A percentile compares a stretch with the other conserved stretches of the same genome.
phyloP scores from a whole-genome alignment of 1,284 basidiomycete genomes.

The Ganoderma sinense region DNA sequence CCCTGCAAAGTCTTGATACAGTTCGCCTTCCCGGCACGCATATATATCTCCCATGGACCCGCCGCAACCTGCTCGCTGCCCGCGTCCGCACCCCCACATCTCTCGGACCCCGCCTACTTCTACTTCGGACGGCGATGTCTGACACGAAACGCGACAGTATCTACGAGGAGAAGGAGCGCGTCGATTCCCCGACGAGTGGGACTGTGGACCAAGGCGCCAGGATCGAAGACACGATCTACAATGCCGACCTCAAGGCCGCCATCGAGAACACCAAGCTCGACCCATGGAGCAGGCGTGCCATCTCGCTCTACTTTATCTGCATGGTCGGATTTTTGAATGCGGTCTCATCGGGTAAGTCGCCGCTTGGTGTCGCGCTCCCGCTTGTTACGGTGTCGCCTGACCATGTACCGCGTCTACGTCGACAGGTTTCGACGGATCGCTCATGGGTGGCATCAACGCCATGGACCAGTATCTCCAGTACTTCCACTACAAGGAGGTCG shows the following conservation, averaged over 20 bases:
- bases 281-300: conserved; percentile 16
- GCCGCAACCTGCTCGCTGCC: background rate
- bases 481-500: conserved; percentile 15
- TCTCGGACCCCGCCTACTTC: background rate
- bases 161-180: conserved; percentile 1
- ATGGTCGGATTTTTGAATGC: conserved; percentile 23
- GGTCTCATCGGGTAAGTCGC: conserved; percentile 12
- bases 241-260: conserved; percentile 19
- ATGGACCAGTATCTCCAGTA: conserved; percentile 20
- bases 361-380: no score
- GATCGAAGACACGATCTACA: conserved; percentile 20
- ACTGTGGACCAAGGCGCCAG: background rate
- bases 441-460: conserved; percentile 24
- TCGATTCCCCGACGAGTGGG: background rate
- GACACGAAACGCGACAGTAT: background rate
- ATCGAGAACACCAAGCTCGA: conserved; percentile 21
- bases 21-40: background rate
- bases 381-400: no score
- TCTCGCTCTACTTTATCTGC: conserved; percentile 23
- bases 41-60: background rate
- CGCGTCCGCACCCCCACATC: background rate
- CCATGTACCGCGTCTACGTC: no score
- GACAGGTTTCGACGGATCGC: conserved; percentile 22
- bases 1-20: background rate
- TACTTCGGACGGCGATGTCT: background rate